These are phyloP conservation scores for Ceratocystis destructans DNA, from an alignment of 2,329 filamentous ascomycete genomes.

Conservation along the genomic window DNA sequence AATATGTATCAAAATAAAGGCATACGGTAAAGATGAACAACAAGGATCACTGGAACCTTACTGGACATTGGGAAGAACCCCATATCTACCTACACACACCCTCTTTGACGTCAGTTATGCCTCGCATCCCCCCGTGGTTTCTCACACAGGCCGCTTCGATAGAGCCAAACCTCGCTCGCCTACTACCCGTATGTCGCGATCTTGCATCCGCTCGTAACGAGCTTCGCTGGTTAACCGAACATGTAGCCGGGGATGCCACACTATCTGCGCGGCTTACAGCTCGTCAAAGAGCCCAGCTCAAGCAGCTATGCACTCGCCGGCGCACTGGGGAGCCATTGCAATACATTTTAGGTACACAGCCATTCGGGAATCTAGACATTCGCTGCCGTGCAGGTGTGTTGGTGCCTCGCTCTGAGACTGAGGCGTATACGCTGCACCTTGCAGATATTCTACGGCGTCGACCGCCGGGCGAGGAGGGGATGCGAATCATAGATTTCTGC, in stretches of 20 bases:
- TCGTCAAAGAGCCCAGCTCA: not conserved
- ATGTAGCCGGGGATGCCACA: constrained; percentile 31
- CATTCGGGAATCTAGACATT: constrained; percentile 73
- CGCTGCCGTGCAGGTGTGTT: constrained; percentile 63
- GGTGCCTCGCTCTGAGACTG: constrained; percentile 70
- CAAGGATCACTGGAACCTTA: too few species aligned
- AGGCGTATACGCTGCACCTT: constrained; percentile 49
- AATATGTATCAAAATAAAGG: not conserved
- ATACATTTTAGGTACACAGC: constrained; percentile 78
- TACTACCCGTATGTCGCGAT: constrained; percentile 52
- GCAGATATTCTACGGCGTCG: constrained; percentile 30
- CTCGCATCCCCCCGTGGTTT: constrained; percentile 47
- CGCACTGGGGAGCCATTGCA: constrained; percentile 63
- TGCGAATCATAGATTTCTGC: constrained; percentile 66
- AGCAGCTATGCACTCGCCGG: constrained; percentile 34
- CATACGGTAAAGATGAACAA: too few species aligned
- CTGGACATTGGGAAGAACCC: too few species aligned
- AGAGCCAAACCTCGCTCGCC: constrained; percentile 42
- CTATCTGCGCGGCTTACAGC: constrained; percentile 11
- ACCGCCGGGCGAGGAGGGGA: constrained; percentile 10
- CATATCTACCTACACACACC: not conserved
- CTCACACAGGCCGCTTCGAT: constrained; percentile 40
- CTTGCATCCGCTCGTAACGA: constrained; percentile 52
- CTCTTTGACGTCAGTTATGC: constrained; percentile 32
- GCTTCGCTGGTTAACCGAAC: constrained; percentile 57